Base-by-base conservation (phyloP, 306 rosid genomes). In the Glycyrrhiza uralensis region DNA sequence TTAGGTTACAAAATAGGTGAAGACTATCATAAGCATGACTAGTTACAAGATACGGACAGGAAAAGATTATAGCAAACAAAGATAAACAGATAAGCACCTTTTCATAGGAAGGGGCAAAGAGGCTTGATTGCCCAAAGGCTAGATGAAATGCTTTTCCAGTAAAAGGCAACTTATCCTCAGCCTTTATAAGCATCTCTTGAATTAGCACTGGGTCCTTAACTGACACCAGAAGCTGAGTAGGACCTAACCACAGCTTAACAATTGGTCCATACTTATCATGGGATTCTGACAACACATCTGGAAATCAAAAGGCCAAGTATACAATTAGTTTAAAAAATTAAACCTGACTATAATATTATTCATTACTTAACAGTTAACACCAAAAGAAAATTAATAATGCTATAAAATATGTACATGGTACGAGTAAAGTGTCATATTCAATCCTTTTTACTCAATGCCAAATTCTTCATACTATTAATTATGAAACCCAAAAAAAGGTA, bases 241-340 rank as follows among this genome's bases (percentile, higher is more conserved):
- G 96, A 72, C 96, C 92, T 75, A 92, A 72, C 96, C 98, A 92
- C 62, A 92, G 77, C 89, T 86, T 89, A 78, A 89, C 76, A 67
- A 89, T 77, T 14, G 94, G 66, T 51, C 98, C 96, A 80, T 85
- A 85, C 54, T 67, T 75, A 74, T 83, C 71, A 69, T 92, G 97
- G 5, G 85, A 83, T 77, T 82, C 84, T 45, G 84, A 78, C 69
- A 92, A 70, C 61, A 86, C 51, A 45, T 89, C 96, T 92, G 85
- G 51, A 74, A 76, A 33, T 73, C 66, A 57, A 81, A 81, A 22
- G 15, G 28, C 8, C 42, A 13, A 33, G 19, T 38, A 71, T 35
- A 24, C 35, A 45, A 51, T 57, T 42, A 41, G 28, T 7, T 26
- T 9, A 36, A 55, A 61, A 19, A 20, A 15, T 15, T 29, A 4